Conservation (phyloP, 2,329 filamentous ascomycete species). For the Chaetomiaceae sp. region DNA sequence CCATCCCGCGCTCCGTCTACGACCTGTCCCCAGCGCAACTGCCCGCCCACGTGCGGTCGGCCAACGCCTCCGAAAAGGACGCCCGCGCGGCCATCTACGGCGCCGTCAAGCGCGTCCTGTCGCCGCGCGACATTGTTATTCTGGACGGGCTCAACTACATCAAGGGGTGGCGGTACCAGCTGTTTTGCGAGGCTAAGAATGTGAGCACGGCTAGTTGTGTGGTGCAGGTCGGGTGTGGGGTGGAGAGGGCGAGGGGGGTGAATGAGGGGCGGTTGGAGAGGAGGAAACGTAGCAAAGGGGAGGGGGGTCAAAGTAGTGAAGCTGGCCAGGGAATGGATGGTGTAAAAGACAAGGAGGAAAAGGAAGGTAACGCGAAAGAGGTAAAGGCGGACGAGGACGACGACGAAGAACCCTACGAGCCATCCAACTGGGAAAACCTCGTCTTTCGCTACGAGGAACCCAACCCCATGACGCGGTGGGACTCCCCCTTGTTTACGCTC, state of each 20-base stretch:
- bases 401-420: conserved; percentile 46
- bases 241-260: conserved; percentile 49
- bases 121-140: conserved; percentile 69
- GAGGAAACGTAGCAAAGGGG: conserved; percentile 7
- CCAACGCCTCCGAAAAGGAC: conserved; percentile 75
- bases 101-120: conserved; percentile 72
- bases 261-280: conserved; percentile 56
- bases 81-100: conserved; percentile 71
- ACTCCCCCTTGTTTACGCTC: conserved; percentile 75
- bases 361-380: conserved; percentile 25
- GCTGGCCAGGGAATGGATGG: background rate
- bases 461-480: conserved; percentile 80
- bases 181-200: conserved; percentile 81
- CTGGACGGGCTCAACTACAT: conserved; percentile 83
- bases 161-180: conserved; percentile 83
- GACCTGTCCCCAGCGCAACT: conserved; percentile 52
- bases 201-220: conserved; percentile 71
- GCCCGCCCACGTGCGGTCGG: conserved; percentile 60
- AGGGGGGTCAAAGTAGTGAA: conserved; percentile 9
- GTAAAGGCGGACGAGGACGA: conserved; percentile 33
- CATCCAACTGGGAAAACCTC: conserved; percentile 68
- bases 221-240: conserved; percentile 57
- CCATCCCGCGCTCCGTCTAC: conserved; percentile 67
- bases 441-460: conserved; percentile 83
- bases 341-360: conserved; percentile 33